Evolutionary conservation across 305 asterid genomes (phyloP), one percentile per base, ranked within the genome.

Genomic region (Fraxinus angustifolia): DNA sequence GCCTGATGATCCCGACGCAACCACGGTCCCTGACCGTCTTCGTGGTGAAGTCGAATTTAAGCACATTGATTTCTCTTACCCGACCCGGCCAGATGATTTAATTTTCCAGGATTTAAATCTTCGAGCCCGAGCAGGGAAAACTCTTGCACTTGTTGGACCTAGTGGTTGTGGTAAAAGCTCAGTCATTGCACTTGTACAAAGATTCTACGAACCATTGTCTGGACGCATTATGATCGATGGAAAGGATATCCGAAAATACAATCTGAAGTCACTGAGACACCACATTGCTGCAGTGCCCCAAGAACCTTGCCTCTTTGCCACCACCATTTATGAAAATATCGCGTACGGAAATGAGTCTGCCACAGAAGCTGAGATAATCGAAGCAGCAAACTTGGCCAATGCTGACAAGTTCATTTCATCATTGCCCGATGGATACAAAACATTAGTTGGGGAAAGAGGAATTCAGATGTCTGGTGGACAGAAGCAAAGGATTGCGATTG

Each of bases 121-220:
- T 1, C 97, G 97, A 1, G 99, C 97, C 3, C 92, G 98, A 10
- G 97, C 98, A 0, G 97, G 99, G 77, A 94, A 94, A 79, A 92
- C 97, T 0, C 89, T 96, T 1, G 99, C 99, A 16, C 98, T 96
- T 0, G 98, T 96, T 0, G 99, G 99, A 0, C 98, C 98, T 0
- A 96, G 99, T 23, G 99, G 99, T 7, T 92, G 93, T 14, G 99
- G 99, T 0, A 96, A 96, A 86, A 96, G 98, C 81, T 93, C 99
- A 0, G 91, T 93, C 62, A 87, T 94, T 48, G 75, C 97, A 3
- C 96, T 96, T 1, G 84, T 91, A 10, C 94, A 93, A 80, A 82
- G 99, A 80, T 93, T 94, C 88, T 96, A 96, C 5, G 98, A 96
- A 75, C 98, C 99, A 0, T 90, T 96, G 0, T 92, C 98, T 0